Evolutionary conservation across 331 rosid genomes (phyloP).

Genomic region (Rosa hybrid): DNA sequence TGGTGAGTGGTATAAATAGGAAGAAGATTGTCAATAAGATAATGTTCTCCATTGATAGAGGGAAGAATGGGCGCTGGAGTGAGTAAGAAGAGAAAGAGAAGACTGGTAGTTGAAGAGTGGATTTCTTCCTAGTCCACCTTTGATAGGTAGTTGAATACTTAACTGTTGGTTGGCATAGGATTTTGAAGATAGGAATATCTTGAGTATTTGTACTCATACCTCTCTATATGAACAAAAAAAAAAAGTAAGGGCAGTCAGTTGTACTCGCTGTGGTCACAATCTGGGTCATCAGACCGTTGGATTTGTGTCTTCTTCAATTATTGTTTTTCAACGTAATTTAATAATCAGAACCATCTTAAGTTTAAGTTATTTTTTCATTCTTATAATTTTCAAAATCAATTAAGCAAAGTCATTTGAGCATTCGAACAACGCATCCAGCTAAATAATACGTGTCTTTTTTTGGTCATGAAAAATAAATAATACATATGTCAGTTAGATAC

Average conservation of each 20-base stretch:
- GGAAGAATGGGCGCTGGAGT: conserved; percentile 39
- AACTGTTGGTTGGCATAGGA: conserved; percentile 40
- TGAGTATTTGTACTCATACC: neutral
- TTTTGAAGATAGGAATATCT: neutral
- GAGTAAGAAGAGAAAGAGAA: conserved; percentile 28
- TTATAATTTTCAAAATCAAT: neutral
- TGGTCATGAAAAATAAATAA: too few species aligned
- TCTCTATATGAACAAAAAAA: neutral
- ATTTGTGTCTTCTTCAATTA: neutral
- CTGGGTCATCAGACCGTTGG: neutral
- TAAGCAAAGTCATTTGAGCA: neutral
- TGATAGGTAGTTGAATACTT: conserved; percentile 61
- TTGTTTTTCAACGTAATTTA: neutral
- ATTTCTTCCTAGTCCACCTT: conserved; percentile 26
- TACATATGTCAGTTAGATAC: neutral
- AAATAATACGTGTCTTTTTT: too few species aligned
- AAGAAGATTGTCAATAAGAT: conserved; percentile 6
- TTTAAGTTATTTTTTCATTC: neutral
- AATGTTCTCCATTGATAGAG: conserved; percentile 10
- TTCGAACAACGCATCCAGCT: neutral
- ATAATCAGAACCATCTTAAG: neutral
- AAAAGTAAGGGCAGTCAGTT: neutral
- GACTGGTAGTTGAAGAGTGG: conserved; percentile 67
- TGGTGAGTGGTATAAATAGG: conserved; percentile 44
- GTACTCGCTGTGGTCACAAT: neutral